Evolutionary conservation across 352 stramenopile genomes (phyloP).

Genomic region (Phytophthora pseudosyringae): DNA sequence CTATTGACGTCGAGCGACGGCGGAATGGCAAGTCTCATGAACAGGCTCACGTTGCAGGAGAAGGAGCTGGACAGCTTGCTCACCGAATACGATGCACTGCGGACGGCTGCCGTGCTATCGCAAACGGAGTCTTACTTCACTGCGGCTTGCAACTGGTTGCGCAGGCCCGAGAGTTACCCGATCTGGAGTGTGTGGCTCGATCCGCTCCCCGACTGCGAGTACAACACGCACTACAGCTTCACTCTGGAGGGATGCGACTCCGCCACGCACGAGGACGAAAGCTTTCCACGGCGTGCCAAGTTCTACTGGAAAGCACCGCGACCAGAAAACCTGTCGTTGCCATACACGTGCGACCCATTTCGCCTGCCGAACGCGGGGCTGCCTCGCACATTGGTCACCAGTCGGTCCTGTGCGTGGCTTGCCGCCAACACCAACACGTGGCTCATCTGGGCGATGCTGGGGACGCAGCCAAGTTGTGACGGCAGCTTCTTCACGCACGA

Average conservation of each 20-base stretch:
- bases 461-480: conserved; percentile 39
- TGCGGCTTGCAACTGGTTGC: conserved; percentile 51
- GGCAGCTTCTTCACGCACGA: conserved; percentile 49
- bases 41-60: conserved; percentile 26
- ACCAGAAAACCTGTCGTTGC: conserved; percentile 41
- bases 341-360: conserved; percentile 50
- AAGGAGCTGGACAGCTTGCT: conserved; percentile 33
- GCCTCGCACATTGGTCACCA: conserved; percentile 38
- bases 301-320: conserved; percentile 48
- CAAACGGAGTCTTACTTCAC: conserved; percentile 36
- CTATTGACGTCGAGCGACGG: conserved; percentile 24
- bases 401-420: conserved; percentile 50
- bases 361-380: conserved; percentile 21
- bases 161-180: conserved; percentile 40
- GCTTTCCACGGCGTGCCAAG: conserved; percentile 32
- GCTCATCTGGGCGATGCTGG: conserved; percentile 37
- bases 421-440: conserved; percentile 36
- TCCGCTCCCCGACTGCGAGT: conserved; percentile 40
- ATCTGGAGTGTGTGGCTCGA: conserved; percentile 52
- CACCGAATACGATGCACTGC: conserved; percentile 11
- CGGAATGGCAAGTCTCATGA: conserved; percentile 27
- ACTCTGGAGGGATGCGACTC: conserved; percentile 35
- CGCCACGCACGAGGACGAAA: conserved; percentile 9
- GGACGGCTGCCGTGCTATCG: conserved; percentile 10
- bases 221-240: conserved; percentile 43